These are phyloP conservation scores for Coemansia sp. DNA, from an alignment of 192 early-diverging fungal species.

Conservation along the genomic window DNA sequence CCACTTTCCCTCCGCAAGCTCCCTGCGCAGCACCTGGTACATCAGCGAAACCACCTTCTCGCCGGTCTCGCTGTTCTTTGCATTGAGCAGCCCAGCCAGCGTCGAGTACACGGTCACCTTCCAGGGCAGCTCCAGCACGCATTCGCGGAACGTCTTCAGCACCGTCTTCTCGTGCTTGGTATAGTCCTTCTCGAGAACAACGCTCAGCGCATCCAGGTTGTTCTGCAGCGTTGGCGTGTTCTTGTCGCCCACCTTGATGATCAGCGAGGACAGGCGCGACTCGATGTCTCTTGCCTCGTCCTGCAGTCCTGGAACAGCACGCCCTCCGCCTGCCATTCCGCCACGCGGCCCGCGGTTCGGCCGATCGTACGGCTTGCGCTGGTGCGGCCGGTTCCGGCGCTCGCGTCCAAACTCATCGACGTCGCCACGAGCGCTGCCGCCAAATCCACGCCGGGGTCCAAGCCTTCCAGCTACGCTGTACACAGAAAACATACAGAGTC, in stretches of 20 bases:
- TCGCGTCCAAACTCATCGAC: conserved; percentile 59
- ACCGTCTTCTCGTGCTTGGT: conserved; percentile 65
- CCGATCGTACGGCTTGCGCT: conserved; percentile 55
- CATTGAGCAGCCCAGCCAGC: conserved; percentile 81
- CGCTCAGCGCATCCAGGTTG: conserved; percentile 67
- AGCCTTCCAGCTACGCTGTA: conserved; percentile 38
- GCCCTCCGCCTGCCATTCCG: conserved; percentile 16
- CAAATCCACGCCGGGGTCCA: conserved; percentile 30
- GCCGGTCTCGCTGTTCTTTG: conserved; percentile 64
- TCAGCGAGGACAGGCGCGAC: conserved; percentile 65
- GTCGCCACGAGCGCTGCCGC: conserved; percentile 27
- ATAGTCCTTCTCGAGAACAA: conserved; percentile 71
- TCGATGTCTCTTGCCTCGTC: conserved; percentile 65
- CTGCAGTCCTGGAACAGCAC: conserved; percentile 5
- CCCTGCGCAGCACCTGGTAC: conserved; percentile 57
- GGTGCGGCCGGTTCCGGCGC: conserved; percentile 39
- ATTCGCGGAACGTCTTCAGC: conserved; percentile 58
- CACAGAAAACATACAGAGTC: neutral
- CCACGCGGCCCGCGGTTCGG: conserved; percentile 32
- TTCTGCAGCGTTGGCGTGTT: conserved; percentile 63
- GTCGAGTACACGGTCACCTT: conserved; percentile 68
- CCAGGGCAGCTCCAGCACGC: conserved; percentile 44
- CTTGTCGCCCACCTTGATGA: conserved; percentile 77
- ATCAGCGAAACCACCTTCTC: conserved; percentile 63
- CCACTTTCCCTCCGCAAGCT: conserved; percentile 64